Percentiles rank a stretch among this genome's conserved stretches.
These are phyloP conservation scores for Apocynum venetum DNA, from an alignment of 257 asterid genomes.

Conservation along the genomic window DNA sequence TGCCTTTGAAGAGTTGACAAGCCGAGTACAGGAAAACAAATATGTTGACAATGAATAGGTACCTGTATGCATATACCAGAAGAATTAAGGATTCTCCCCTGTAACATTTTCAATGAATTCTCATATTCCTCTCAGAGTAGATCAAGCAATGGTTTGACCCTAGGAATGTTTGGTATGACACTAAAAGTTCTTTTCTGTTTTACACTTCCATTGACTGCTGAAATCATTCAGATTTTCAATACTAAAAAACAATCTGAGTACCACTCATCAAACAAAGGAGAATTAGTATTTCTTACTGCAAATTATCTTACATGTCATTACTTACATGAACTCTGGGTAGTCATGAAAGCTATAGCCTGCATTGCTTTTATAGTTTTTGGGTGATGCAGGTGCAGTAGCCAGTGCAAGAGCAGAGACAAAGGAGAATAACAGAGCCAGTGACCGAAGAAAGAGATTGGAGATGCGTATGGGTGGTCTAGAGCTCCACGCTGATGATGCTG, in stretches of 20 bases:
- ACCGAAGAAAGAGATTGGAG: conserved; percentile 36
- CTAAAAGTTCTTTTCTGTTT: not conserved
- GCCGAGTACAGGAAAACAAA: conserved; percentile 35
- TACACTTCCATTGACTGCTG: not conserved
- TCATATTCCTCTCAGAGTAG: not conserved
- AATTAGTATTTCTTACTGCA: not conserved
- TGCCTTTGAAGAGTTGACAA: conserved; percentile 51
- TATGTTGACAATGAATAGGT: conserved; percentile 37
- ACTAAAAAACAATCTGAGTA: not conserved
- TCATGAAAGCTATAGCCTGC: conserved; percentile 24
- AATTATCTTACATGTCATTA: not conserved
- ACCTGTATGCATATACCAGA: conserved; percentile 32
- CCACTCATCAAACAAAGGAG: not conserved
- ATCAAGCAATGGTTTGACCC: not conserved
- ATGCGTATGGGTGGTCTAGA: conserved; percentile 33
- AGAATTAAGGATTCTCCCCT: not conserved
- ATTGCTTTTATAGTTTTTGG: conserved; percentile 12
- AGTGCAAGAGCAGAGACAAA: conserved; percentile 44
- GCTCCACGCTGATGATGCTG: conserved; percentile 44
- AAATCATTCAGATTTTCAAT: not conserved
- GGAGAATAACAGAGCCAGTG: conserved; percentile 33
- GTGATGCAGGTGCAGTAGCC: conserved; percentile 26
- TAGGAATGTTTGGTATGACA: too few species aligned
- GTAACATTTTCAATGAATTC: not conserved
- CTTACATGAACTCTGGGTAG: conserved; percentile 38